Conservation (phyloP, 176 grass and related monocot genomes). For the Rhipidocladum racemiflorum region DNA sequence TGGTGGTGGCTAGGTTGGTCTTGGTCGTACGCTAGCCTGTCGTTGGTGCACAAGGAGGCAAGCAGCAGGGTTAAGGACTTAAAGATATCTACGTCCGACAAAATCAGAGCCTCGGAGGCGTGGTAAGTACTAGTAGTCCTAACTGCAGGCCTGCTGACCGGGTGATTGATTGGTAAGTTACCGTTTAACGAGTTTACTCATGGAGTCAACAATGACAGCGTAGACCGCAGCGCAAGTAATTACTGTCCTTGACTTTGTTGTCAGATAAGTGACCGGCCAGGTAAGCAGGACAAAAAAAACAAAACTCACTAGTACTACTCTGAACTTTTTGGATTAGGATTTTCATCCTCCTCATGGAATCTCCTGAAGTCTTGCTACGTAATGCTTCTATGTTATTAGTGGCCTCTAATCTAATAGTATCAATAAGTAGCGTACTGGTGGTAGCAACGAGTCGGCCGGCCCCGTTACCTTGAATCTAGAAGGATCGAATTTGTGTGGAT, state of each 20-base stretch:
- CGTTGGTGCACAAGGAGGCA: neutral
- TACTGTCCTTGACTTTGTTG: slow-evolving; percentile 10
- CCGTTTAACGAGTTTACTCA: slow-evolving; percentile 14
- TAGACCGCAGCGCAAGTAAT: neutral
- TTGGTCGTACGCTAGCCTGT: neutral
- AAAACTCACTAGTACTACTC: neutral
- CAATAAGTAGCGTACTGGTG: neutral
- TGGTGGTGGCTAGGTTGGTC: neutral
- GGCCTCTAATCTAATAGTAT: neutral
- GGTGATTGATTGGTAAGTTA: neutral
- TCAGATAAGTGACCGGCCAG: neutral
- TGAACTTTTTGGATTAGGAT: neutral
- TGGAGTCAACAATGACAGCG: slow-evolving; percentile 33
- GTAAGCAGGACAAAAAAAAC: neutral
- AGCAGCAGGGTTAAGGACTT: neutral
- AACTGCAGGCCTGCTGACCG: slow-evolving; percentile 5
- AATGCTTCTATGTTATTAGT: neutral
- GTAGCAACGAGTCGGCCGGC: neutral
- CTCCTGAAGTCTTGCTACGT: neutral
- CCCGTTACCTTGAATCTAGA: slow-evolving; percentile 77
- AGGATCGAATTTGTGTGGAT: slow-evolving; percentile 82
- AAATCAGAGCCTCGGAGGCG: neutral
- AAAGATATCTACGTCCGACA: neutral
- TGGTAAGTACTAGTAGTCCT: neutral
- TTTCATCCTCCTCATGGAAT: neutral